Evolutionary conservation across 768 basidiomycete species (phyloP), one percentile per base, ranked within the genome.

Genomic region (Suillus hirtellus): DNA sequence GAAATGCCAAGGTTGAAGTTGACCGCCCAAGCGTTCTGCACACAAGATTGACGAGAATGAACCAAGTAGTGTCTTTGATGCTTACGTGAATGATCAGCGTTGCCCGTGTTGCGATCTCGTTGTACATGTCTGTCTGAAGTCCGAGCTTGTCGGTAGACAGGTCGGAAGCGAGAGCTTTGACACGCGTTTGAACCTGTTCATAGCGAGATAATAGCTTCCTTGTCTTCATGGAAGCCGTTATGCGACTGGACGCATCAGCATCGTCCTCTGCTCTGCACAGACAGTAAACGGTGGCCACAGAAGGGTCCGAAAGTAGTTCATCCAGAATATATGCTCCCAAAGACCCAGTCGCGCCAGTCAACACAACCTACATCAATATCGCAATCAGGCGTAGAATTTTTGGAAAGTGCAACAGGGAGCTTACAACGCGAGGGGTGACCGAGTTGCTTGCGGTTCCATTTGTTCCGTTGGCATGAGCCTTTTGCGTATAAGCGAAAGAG

Each of bases 1-100:
- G 70, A 67, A 24, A 73, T 71, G 10, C 72, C 73, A 44, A 85
- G 71, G 59, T 77, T 79, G 65, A 86, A 86, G 69, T 86, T 86
- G 61, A 86, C 85, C 1, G 81, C 79, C 85, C 85, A 86, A 10
- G 83, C 84, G 59, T 81, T 84, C 82, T 82, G 59, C 21, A 37
- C 19, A 14, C n/a, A 34, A 40, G 47, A 47, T 59, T 11, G 21
- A 38, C 37, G 21, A 60, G 19, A 15, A 15, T 54, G 15, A 11
- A 42, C 24, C 15, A 12, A 19, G 5, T 4, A 24, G 21, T 11
- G 8, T 10, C 35, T 24, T 38, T 8, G 9, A 6, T 10, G 67
- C 72, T 47, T 63, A 81, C 80, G 68, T 84, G 83, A 15, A 86
- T 78, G 19, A 85, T 75, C 44, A 76, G 73, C 0, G 84, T 85